phyloP scores from a whole-genome alignment of 129 eudicot species.

The Daucus carota region DNA sequence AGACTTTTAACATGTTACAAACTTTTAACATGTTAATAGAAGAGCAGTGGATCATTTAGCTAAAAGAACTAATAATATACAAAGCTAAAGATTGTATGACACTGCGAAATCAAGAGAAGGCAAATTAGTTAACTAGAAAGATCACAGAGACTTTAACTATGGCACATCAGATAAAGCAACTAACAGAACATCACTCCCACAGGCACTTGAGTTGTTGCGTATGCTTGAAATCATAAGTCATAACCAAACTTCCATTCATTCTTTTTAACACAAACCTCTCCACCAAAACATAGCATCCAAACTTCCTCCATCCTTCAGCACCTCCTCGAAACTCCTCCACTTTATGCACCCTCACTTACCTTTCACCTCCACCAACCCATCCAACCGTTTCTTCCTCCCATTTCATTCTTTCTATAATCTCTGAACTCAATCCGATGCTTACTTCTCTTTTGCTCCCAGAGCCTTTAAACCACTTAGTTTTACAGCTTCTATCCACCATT shows the following conservation, averaged over 20 bases:
- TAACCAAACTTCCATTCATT: conserved; percentile 60
- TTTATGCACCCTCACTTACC: conserved; percentile 29
- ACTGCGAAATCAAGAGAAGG: not conserved
- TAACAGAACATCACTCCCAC: conserved; percentile 29
- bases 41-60: not conserved
- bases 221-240: conserved; percentile 54
- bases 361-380: conserved; percentile 46
- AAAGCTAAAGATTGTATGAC: not conserved
- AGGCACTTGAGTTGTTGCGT: conserved; percentile 32
- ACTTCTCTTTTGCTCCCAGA: conserved; percentile 12
- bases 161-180: not conserved
- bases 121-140: not conserved
- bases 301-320: conserved; percentile 38
- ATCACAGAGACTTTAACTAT: not conserved
- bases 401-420: conserved; percentile 43
- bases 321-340: conserved; percentile 39
- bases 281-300: conserved; percentile 60
- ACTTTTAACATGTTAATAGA: not conserved
- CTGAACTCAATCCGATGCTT: conserved; percentile 45
- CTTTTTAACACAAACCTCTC: conserved; percentile 71
- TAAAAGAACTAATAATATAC: not conserved
- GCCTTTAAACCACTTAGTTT: conserved; percentile 29
- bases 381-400: conserved; percentile 62
- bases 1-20: too few species aligned
- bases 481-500: conserved; percentile 9